Percentiles rank a stretch among this genome's conserved stretches.
phyloP scores from a whole-genome alignment of 768 basidiomycete species.

The Rhodotorula babjevae region DNA sequence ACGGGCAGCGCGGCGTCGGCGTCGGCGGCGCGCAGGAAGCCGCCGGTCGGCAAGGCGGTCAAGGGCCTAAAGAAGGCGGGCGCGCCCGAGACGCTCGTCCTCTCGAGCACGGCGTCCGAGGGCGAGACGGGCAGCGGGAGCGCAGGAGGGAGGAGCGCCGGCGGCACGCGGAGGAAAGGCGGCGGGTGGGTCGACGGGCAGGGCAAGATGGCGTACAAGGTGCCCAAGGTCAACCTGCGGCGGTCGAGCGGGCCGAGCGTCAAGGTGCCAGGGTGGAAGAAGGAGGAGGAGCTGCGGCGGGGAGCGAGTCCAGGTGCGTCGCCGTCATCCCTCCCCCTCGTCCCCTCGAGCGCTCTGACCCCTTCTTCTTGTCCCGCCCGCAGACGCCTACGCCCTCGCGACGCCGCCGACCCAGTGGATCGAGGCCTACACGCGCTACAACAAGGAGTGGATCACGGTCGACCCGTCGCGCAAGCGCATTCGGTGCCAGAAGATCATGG shows the following conservation, averaged over 20 bases:
- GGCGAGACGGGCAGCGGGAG: not conserved
- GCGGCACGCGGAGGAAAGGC: not conserved
- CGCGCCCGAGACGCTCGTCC: constrained; percentile 18
- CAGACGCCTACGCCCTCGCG: constrained; percentile 20
- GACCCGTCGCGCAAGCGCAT: constrained; percentile 84
- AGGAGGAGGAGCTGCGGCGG: constrained; percentile 16
- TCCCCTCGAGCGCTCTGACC: too few species aligned
- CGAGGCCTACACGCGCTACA: constrained; percentile 89
- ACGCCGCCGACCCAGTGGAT: constrained; percentile 87
- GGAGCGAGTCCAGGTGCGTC: constrained; percentile 35
- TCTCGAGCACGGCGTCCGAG: constrained; percentile 5
- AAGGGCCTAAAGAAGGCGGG: not conserved
- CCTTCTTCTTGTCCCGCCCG: fast-evolving
- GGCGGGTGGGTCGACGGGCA: constrained; percentile 21
- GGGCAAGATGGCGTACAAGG: constrained; percentile 27
- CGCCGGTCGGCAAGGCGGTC: not conserved
- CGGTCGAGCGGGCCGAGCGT: not conserved
- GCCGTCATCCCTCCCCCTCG: too few species aligned
- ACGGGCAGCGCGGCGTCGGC: not conserved
- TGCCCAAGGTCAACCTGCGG: constrained; percentile 28
- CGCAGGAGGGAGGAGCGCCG: too few species aligned
- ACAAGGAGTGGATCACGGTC: constrained; percentile 84
- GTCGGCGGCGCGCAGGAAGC: not conserved
- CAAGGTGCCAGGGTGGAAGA: constrained; percentile 20
- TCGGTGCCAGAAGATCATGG: constrained; percentile 67